phyloP scores from a whole-genome alignment of 1,139 yeast genomes.

The Saccharomyces hybrid region DNA sequence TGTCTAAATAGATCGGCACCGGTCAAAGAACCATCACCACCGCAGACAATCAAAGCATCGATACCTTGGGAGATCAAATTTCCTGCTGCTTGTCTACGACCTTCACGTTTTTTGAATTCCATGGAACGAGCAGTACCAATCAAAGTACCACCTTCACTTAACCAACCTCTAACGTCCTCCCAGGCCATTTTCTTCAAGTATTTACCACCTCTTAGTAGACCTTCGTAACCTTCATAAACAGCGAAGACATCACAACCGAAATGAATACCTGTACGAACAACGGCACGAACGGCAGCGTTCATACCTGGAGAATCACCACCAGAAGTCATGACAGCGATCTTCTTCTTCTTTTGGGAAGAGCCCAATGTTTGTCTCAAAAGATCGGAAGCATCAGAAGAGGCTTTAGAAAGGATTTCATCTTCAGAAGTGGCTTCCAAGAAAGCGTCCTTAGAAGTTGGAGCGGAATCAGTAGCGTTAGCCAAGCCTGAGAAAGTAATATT shows the following conservation, averaged over 20 bases:
- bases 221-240: slow-evolving; percentile 72
- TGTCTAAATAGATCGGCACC: slow-evolving; percentile 77
- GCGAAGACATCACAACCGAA: slow-evolving; percentile 68
- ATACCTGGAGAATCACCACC: slow-evolving; percentile 88
- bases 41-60: slow-evolving; percentile 74
- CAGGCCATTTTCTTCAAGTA: slow-evolving; percentile 60
- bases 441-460: slow-evolving; percentile 33
- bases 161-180: slow-evolving; percentile 72
- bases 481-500: slow-evolving; percentile 39
- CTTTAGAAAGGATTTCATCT: slow-evolving; percentile 22
- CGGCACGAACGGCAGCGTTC: slow-evolving; percentile 78
- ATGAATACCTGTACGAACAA: slow-evolving; percentile 65
- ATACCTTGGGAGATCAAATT: slow-evolving; percentile 66
- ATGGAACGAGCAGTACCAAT: slow-evolving; percentile 75
- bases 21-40: slow-evolving; percentile 80
- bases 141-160: slow-evolving; percentile 70
- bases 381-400: slow-evolving; percentile 16
- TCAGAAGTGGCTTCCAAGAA: slow-evolving; percentile 14
- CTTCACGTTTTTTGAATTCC: slow-evolving; percentile 61
- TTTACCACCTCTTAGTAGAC: slow-evolving; percentile 64
- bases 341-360: slow-evolving; percentile 35
- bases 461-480: slow-evolving; percentile 31
- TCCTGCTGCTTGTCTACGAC: slow-evolving; percentile 61
- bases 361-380: slow-evolving; percentile 18
- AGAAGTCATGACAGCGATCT: slow-evolving; percentile 78